Conservation (phyloP, 2,329 filamentous ascomycete species). For the Apiospora phragmitis region DNA sequence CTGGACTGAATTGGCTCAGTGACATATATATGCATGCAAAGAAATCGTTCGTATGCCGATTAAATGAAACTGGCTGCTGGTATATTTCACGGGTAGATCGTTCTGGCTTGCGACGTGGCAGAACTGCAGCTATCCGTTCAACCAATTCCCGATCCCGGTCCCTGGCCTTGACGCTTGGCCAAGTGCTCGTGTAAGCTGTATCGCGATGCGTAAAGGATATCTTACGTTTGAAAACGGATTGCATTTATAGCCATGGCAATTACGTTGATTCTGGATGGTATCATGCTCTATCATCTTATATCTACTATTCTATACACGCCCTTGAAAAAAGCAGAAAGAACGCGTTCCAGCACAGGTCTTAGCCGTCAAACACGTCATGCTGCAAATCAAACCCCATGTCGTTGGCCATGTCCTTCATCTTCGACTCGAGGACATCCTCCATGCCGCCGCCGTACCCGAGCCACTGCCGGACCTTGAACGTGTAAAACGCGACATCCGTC, state of each 20-base stretch:
- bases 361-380: conserved; percentile 87
- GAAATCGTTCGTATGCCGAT: background rate
- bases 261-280: background rate
- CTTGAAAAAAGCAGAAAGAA: background rate
- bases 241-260: background rate
- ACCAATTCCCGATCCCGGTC: background rate
- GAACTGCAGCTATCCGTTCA: background rate
- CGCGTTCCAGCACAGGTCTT: conserved; percentile 17
- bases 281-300: background rate
- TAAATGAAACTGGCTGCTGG: background rate
- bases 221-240: background rate
- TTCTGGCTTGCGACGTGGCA: background rate
- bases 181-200: background rate
- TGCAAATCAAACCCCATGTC: conserved; percentile 91
- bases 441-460: conserved; percentile 79
- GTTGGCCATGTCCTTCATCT: conserved; percentile 84
- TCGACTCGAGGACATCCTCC: conserved; percentile 89
- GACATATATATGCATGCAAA: background rate
- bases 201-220: background rate
- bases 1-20: background rate
- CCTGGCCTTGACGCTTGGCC: background rate
- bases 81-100: background rate
- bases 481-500: conserved; percentile 82
- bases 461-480: conserved; percentile 74
- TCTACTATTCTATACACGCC: background rate